Base-by-base conservation (phyloP, 2,329 filamentous ascomycete genomes). In the Aureobasidium sp. region DNA sequence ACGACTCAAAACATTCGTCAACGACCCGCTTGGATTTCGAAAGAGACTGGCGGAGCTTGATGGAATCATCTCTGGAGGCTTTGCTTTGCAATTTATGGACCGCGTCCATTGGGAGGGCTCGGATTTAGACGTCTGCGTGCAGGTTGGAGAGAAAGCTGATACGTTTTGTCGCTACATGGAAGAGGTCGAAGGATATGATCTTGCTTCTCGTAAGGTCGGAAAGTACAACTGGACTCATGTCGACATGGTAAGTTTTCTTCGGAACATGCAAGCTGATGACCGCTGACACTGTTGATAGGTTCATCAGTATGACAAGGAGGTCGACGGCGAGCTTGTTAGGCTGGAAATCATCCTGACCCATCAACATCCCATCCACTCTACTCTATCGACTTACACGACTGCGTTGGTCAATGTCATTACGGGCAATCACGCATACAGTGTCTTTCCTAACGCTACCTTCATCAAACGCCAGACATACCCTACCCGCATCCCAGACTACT, bases 121-220 rank as follows among this genome's bases (percentile, higher is more conserved):
- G 21, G 59, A 61, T 42, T 25, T 61, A 5, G 59, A 61, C 25
- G 42, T 61, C 11, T 61, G 59, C 27, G 25, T 61, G 41, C 41
- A 48, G 34, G 36, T 32, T 25, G 49, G 49, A 7, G 30, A 37
- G 3, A 47, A 61, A 7, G 59, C 48, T 2, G 29, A 54, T 8
- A 41, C 39, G 50, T 53, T 61, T 15, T 42, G 30, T 11, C 37
- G 41, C 15, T 61, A 61, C 39, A 50, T 61, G 32, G 59, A 54
- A 13, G 49, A 55, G n/a, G 50, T 54, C 15, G 59, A 61, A 15
- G 59, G 59, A 7, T 61, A 61, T 32, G 49, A 61, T 48, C 34
- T 54, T 48, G 48, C 49, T 9, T 48, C 49, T 29, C 41, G 42
- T 3, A 54, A 47, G 59, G 41, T 47, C 21, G 59, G 49, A 30